A percentile compares a stretch with the other conserved stretches of the same genome.
These are phyloP conservation scores for Fallopia convolvulus DNA, from an alignment of 148 eudicot species.

Conservation along the genomic window DNA sequence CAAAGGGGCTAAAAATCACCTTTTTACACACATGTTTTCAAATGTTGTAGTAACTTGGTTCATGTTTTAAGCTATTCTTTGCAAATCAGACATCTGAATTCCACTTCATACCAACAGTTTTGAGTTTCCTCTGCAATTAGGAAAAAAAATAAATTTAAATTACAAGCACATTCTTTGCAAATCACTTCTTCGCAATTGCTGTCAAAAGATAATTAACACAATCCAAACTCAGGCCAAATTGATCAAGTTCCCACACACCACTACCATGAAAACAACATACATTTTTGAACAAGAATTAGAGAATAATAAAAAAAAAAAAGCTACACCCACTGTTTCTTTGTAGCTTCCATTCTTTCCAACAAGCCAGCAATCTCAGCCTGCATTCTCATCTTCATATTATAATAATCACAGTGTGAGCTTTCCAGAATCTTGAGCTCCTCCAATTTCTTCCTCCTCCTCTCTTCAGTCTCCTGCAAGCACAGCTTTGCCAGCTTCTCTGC, in stretches of 20 bases:
- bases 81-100: not conserved
- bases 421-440: conserved; percentile 71
- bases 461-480: conserved; percentile 64
- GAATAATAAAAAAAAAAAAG: not conserved
- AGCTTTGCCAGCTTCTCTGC: conserved; percentile 51
- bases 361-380: conserved; percentile 72
- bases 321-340: conserved; percentile 64
- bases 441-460: conserved; percentile 48
- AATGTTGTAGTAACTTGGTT: not conserved
- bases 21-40: not conserved
- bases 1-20: too few species aligned
- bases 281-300: too few species aligned
- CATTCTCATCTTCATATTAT: conserved; percentile 77
- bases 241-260: conserved; percentile 7
- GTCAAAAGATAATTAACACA: not conserved
- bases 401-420: conserved; percentile 64
- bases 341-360: conserved; percentile 83
- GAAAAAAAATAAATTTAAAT: not conserved
- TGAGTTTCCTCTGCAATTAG: not conserved
- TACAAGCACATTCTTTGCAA: not conserved
- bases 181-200: conserved; percentile 1
- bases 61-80: not conserved
- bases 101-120: not conserved
- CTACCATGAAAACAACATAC: too few species aligned
- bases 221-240: not conserved